Evolutionary conservation across 2,329 filamentous ascomycete species (phyloP).

Genomic region (Colletotrichum theobromicola): DNA sequence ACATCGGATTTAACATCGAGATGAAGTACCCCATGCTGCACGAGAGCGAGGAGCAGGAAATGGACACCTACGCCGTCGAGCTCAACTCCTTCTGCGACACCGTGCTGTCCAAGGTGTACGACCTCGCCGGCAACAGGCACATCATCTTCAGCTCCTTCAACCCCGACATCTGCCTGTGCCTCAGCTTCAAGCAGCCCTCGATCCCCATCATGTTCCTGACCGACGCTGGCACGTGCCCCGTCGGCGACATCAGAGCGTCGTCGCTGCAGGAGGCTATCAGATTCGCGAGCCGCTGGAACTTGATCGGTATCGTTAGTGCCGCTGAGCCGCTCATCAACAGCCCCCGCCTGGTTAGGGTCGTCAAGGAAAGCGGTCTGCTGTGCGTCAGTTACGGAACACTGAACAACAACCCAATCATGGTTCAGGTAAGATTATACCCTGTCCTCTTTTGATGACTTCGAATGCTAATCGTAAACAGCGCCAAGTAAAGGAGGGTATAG

Average conservation of each 20-base stretch:
- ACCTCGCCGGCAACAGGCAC: constrained; percentile 80
- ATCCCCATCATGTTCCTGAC: constrained; percentile 95
- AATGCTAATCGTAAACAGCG: constrained; percentile 51
- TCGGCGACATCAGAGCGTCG: constrained; percentile 88
- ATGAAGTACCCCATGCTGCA: constrained; percentile 99
- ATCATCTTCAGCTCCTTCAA: constrained; percentile 98
- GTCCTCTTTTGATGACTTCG: background rate
- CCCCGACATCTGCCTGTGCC: constrained; percentile 90
- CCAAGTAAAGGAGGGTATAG: constrained; percentile 94
- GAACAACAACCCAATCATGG: constrained; percentile 88
- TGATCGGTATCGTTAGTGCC: constrained; percentile 89
- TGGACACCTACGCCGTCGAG: constrained; percentile 96
- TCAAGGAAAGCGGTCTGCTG: constrained; percentile 92
- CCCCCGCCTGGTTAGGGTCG: constrained; percentile 86
- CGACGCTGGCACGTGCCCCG: constrained; percentile 80
- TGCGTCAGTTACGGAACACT: constrained; percentile 92
- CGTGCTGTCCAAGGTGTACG: constrained; percentile 88
- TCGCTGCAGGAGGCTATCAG: constrained; percentile 95
- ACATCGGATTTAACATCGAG: constrained; percentile 96
- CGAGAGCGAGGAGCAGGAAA: constrained; percentile 92
- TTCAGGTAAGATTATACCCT: constrained; percentile 68
- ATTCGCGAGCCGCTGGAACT: constrained; percentile 93
- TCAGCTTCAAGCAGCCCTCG: constrained; percentile 96
- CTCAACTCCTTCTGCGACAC: constrained; percentile 97
- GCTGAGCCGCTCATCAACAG: constrained; percentile 88